These are phyloP conservation scores for Colletotrichum lentis DNA, from an alignment of 2,329 filamentous ascomycete species.

Conservation along the genomic window DNA sequence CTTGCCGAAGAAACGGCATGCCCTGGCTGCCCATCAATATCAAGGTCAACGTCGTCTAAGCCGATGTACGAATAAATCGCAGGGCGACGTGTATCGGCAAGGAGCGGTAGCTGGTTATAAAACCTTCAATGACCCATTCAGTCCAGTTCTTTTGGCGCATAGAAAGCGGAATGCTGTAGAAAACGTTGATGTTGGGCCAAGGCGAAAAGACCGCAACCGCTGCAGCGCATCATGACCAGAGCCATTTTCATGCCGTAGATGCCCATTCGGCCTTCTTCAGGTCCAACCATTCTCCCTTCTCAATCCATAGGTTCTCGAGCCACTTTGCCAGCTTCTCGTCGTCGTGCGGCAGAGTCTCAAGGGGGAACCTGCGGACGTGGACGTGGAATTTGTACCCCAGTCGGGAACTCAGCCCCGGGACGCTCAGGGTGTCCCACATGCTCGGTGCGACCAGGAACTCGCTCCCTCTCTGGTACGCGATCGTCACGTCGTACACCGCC, in stretches of 20 bases:
- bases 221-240: not conserved
- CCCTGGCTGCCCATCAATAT: not conserved
- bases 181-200: not conserved
- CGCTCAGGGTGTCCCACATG: conserved; percentile 62
- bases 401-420: conserved; percentile 49
- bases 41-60: not conserved
- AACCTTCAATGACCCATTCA: too few relatives aligned
- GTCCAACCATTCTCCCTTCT: conserved; percentile 62
- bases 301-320: conserved; percentile 62
- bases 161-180: not conserved
- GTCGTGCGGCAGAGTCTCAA: conserved; percentile 57
- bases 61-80: not conserved
- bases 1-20: not conserved
- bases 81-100: not conserved
- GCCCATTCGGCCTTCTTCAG: conserved; percentile 54
- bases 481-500: conserved; percentile 64
- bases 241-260: conserved; percentile 9
- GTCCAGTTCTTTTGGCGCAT: not conserved
- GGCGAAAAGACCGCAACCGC: not conserved
- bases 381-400: conserved; percentile 59
- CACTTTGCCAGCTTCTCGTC: conserved; percentile 60
- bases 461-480: conserved; percentile 58
- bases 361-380: conserved; percentile 57
- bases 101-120: not conserved
- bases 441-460: conserved; percentile 57